Percentiles rank a stretch among this genome's conserved stretches.
Conservation (phyloP, 352 stramenopile species). For the Globisporangium canariense region DNA sequence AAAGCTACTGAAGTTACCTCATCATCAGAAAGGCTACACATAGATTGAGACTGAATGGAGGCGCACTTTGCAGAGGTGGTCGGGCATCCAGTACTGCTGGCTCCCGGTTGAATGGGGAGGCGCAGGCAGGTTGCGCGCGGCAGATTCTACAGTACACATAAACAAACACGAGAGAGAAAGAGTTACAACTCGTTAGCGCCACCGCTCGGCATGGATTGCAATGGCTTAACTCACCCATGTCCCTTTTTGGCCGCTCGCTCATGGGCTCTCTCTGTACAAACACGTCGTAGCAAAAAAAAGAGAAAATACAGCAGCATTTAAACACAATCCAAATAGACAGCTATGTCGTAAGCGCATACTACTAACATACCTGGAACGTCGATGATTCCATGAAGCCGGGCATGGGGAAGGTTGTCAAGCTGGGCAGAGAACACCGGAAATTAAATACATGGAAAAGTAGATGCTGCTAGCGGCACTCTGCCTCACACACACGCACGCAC, state of each 20-base stretch:
- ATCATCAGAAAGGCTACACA: background rate
- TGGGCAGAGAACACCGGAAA: conserved; percentile 12
- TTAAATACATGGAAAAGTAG: background rate
- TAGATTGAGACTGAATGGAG: background rate
- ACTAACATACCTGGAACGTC: conserved; percentile 30
- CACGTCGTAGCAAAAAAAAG: background rate
- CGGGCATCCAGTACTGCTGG: conserved; percentile 86
- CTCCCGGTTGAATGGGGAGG: conserved; percentile 36
- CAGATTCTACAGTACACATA: conserved; percentile 2
- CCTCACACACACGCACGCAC: too few species aligned
- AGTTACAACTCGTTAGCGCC: background rate
- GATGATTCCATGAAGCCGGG: conserved; percentile 51
- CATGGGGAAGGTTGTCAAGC: conserved; percentile 67
- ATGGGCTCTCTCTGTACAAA: conserved; percentile 16
- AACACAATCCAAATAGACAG: background rate
- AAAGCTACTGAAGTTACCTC: background rate
- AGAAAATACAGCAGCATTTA: background rate
- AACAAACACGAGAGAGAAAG: background rate
- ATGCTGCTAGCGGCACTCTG: background rate
- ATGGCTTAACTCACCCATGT: conserved; percentile 9
- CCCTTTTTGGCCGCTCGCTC: conserved; percentile 17
- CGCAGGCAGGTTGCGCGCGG: conserved; percentile 25
- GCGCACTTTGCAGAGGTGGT: conserved; percentile 76
- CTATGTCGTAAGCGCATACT: background rate
- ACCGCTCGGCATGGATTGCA: background rate